Conservation (phyloP, 768 basidiomycete genomes). For the Leucocoprinus birnbaumii region DNA sequence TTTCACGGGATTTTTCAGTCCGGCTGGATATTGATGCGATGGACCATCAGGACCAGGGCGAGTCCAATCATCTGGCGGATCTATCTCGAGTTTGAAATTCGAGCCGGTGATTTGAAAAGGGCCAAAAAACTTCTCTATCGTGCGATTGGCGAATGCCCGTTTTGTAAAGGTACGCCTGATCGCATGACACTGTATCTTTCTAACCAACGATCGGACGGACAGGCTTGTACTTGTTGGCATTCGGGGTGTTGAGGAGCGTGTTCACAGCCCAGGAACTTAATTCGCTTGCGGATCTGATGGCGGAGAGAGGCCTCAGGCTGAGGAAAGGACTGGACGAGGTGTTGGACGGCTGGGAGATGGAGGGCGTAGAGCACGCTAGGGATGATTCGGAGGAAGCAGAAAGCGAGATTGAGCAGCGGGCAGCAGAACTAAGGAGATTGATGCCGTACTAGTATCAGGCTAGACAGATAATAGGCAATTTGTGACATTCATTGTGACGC, state of each 20-base stretch:
- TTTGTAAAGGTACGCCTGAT: slow-evolving; percentile 64
- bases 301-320: slow-evolving; percentile 67
- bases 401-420: slow-evolving; percentile 60
- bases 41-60: slow-evolving; percentile 52
- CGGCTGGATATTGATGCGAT: slow-evolving; percentile 3
- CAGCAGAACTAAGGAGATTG: slow-evolving; percentile 55
- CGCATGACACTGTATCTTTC: neutral
- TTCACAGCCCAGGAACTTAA: slow-evolving; percentile 62
- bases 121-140: slow-evolving; percentile 76
- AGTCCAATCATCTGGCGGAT: slow-evolving; percentile 72
- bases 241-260: slow-evolving; percentile 61
- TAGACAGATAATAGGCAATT: slow-evolving; percentile 1
- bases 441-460: slow-evolving; percentile 44
- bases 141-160: slow-evolving; percentile 71
- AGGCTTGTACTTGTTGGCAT: slow-evolving; percentile 81
- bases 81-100: slow-evolving; percentile 77
- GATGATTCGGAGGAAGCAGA: slow-evolving; percentile 39
- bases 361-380: slow-evolving; percentile 23
- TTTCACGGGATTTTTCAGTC: neutral
- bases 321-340: slow-evolving; percentile 59
- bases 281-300: slow-evolving; percentile 69
- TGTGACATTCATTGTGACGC: slow-evolving; percentile 20
- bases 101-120: slow-evolving; percentile 47
- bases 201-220: slow-evolving; percentile 2
- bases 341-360: slow-evolving; percentile 35